Percentiles rank a stretch among this genome's conserved stretches.
Conservation (phyloP, 1,284 basidiomycete species). For the Schizophyllum commune region DNA sequence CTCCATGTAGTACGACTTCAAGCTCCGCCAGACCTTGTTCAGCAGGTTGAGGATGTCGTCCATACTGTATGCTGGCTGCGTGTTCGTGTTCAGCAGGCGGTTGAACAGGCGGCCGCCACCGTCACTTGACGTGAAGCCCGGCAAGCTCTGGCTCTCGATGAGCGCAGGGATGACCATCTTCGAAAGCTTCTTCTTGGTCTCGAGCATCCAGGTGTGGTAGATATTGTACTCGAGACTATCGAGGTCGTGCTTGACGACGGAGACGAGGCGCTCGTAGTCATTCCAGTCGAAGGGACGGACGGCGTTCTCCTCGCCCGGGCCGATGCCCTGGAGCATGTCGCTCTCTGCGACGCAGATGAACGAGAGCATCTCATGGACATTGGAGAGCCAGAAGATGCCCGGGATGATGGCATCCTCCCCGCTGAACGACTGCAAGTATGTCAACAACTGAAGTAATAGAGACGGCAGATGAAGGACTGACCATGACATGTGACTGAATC, state of each 20-base stretch:
- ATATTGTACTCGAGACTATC: conserved; percentile 99
- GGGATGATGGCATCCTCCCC: conserved; percentile 95
- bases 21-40: conserved; percentile 97
- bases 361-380: conserved; percentile 99
- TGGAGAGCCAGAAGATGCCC: conserved; percentile 98
- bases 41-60: conserved; percentile 96
- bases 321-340: conserved; percentile 97
- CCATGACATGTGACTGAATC: conserved; percentile 97
- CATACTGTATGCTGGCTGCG: conserved; percentile 92
- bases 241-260: conserved; percentile 97
- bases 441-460: neutral
- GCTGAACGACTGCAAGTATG: conserved; percentile 61
- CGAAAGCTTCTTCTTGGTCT: conserved; percentile 92
- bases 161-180: conserved; percentile 99
- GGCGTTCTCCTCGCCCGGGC: conserved; percentile 88
- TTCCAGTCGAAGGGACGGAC: conserved; percentile 95
- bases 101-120: conserved; percentile 91
- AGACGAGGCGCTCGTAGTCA: conserved; percentile 93
- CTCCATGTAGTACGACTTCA: conserved; percentile 99
- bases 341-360: conserved; percentile 98
- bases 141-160: conserved; percentile 95
- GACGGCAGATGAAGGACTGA: conserved; percentile 29
- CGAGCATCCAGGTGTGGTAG: conserved; percentile 99
- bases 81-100: conserved; percentile 80
- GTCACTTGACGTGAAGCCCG: conserved; percentile 96